Evolutionary conservation across 257 asterid species (phyloP), one percentile per base, ranked within the genome.

Genomic region (Lantana camara): DNA sequence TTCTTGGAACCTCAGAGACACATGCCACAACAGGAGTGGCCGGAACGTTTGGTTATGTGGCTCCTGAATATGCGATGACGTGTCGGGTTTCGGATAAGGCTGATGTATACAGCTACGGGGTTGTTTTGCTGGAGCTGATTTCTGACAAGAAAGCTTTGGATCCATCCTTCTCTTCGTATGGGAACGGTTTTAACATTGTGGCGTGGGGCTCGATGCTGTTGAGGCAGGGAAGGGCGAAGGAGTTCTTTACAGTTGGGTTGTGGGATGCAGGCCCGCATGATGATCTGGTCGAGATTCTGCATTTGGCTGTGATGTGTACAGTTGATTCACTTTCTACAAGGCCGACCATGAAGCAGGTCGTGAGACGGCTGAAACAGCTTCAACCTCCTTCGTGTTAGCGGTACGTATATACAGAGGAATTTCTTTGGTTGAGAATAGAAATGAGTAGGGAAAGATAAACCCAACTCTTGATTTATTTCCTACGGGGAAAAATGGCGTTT

Each of bases 61-160:
- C 96, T 13, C 98, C 98, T 0, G 98, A 91, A 50, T 91, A 91
- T 50, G 97, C 98, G 1, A 82, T 86, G 97, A 89, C 97, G 0
- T 89, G 98, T 47, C 96, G 98, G 1, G 98, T 92, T 35, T 86
- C 98, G 5, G 96, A 89, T 76, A 92, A 92, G 79, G 95, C 97
- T 0, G 98, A 92, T 7, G 96, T 92, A 1, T 92, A 92, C 46
- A 92, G 98, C 75, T 92, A 89, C 20, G 97, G 97, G 55, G 96
- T 92, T 4, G 96, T 92, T 60, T 62, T 92, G 69, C 95, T 89
- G 1, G 98, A 92, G 86, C 62, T 92, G 69, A 71, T 92, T 21
- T 92, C 98, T 0, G 97, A 89, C 69, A 92, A 89, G 84, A 92
- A 87, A 61, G 97, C 89, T 2, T 77, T 92, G 4, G 98, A 92